phyloP scores from a whole-genome alignment of 2,329 filamentous ascomycete species.

The Talaromyces marneffei region DNA sequence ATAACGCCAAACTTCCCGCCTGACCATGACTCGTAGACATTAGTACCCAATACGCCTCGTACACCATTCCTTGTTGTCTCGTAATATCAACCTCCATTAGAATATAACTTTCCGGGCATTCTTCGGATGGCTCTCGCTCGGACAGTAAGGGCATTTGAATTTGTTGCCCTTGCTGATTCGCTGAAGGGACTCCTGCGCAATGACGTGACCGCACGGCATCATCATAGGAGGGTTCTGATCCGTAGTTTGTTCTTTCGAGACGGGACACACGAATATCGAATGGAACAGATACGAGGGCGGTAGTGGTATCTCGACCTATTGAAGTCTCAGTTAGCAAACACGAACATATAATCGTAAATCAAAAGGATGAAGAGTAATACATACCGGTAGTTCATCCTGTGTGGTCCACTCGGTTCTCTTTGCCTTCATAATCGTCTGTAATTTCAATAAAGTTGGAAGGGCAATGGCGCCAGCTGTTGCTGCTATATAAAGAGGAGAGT shows the following conservation, averaged over 20 bases:
- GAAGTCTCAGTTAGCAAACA: neutral
- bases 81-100: slow-evolving; percentile 31
- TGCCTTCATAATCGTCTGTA: slow-evolving; percentile 78
- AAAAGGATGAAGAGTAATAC: slow-evolving; percentile 44
- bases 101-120: slow-evolving; percentile 71
- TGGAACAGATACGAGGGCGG: slow-evolving; percentile 70
- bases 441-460: slow-evolving; percentile 80
- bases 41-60: slow-evolving; percentile 3
- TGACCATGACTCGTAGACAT: slow-evolving; percentile 6
- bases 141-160: slow-evolving; percentile 97
- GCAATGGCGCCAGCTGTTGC: slow-evolving; percentile 89
- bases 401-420: slow-evolving; percentile 95
- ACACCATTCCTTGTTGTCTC: slow-evolving; percentile 2
- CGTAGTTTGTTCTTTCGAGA: slow-evolving; percentile 93
- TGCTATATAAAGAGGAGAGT: slow-evolving; percentile 88
- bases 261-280: slow-evolving; percentile 94
- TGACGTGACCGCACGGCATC: slow-evolving; percentile 90
- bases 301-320: slow-evolving; percentile 59
- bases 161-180: slow-evolving; percentile 70
- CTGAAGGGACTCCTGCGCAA: slow-evolving; percentile 76
- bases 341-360: neutral
- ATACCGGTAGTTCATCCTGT: slow-evolving; percentile 78
- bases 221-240: slow-evolving; percentile 94
- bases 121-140: slow-evolving; percentile 68
- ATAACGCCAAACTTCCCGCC: neutral